Percentiles rank a stretch among this genome's conserved stretches.
phyloP scores from a whole-genome alignment of 257 asterid species.

The Scutellaria galericulata region DNA sequence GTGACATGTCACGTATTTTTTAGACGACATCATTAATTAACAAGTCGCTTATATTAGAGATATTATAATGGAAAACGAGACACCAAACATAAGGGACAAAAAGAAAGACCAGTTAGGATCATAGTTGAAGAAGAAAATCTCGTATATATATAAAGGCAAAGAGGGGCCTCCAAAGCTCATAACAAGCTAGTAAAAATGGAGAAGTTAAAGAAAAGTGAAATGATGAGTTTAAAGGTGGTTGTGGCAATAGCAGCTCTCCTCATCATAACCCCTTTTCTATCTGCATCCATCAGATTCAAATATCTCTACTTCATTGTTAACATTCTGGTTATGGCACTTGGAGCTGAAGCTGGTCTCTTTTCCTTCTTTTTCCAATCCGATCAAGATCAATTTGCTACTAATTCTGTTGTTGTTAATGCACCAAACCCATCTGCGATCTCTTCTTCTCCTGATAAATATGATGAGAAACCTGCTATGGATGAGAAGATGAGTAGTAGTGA shows the following conservation, averaged over 20 bases:
- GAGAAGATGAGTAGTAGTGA: neutral
- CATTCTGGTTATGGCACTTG: conserved; percentile 57
- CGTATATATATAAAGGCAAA: neutral
- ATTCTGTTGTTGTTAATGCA: too few relatives aligned
- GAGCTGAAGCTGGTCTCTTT: conserved; percentile 69
- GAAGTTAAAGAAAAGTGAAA: conserved; percentile 34
- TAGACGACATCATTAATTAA: too few relatives aligned
- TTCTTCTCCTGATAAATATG: neutral
- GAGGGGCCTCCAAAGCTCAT: conserved; percentile 1
- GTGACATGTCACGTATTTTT: too few relatives aligned
- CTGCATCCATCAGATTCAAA: conserved; percentile 50
- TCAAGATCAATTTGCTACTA: neutral
- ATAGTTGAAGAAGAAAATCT: too few relatives aligned
- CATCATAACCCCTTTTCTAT: conserved; percentile 52
- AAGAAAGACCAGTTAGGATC: too few relatives aligned
- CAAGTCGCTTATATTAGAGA: too few relatives aligned
- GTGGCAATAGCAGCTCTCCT: conserved; percentile 43
- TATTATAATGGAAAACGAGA: too few relatives aligned
- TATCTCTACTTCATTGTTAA: conserved; percentile 60
- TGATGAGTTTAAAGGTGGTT: conserved; percentile 43
- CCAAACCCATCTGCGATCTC: neutral
- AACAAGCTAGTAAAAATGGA: conserved; percentile 37
- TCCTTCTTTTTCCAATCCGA: conserved; percentile 46
- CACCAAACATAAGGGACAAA: too few relatives aligned
- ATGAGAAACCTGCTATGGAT: too few relatives aligned